Base-by-base conservation (phyloP, 2,329 filamentous ascomycete species). In the Aureobasidium sp. region DNA sequence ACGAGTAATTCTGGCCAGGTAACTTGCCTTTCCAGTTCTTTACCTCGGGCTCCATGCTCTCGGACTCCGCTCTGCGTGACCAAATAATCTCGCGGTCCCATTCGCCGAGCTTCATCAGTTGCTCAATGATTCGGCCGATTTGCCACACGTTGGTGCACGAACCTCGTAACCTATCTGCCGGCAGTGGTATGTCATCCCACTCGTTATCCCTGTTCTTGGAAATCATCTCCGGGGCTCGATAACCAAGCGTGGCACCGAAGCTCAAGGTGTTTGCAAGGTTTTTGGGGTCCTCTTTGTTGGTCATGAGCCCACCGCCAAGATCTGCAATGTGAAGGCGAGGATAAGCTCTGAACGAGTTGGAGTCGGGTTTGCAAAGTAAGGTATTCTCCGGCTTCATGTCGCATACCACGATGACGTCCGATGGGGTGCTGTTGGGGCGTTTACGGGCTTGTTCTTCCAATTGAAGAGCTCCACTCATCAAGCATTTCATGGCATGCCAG, bases 351-450 rank as follows among this genome's bases (percentile, higher is more conserved):
- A 37, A 37, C 10, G 27, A 32, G 2, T 6, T 19, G 1, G 3
- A 4, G n/a, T 35, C 22, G 19, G 44, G 44, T n/a, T 25, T 12
- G 4, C 21, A 25, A 2, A 47, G 30, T 14, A 47, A 19, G 22
- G 37, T 35, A 21, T 47, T 47, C 0, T 19, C 21, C 6, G 30
- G 44, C n/a, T 47, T 47, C 44, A 47, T 47, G n/a, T 47, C 44
- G 21, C 25, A 35, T 2, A 47, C 44, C 7, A 47, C 44, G 7
- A 47, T 27, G 1, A 47, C 19, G 4, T 47, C 44, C 4, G 14
- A 10, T 3, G 2, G 1, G 1, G 8, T 37, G 8, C 10, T 1
- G 3, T 29, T 14, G 3, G 19, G 6, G 11, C 17, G 41, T 16
- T 47, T 22, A 5, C n/a, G 17, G 6, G 30, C 19, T 25, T 47